Base-by-base conservation (phyloP, 148 eudicot species). In the Silene conica region DNA sequence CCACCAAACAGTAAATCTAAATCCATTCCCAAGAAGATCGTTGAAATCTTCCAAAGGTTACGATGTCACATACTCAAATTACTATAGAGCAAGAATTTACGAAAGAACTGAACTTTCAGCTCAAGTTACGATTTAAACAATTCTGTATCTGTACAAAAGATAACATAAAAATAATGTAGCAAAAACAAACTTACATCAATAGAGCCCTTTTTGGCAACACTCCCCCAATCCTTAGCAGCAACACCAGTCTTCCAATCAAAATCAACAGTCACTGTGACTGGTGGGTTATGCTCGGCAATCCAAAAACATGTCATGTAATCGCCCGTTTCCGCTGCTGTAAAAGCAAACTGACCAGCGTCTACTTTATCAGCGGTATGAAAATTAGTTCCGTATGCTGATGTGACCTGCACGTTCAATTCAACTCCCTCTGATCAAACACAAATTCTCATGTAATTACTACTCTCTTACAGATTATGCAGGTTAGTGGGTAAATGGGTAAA, bases 181-280 rank as follows among this genome's bases (percentile, higher is more conserved):
- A 15, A 52, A 21, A 52, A 56, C 34, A 16, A 74, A 87, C 87
- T 88, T 82, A 92, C 98, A 73, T 94, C 97, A 52, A 95, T 74
- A 0, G 90, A 80, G 65, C 89, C 96, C 82, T 92, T 92, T 70
- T 92, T 95, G 50, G 86, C 97, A 59, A 95, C 96, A 46, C 67
- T 88, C 20, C 87, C 84, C 99, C 97, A 95, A 73, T 92, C 97
- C 80, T 87, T 95, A 64, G 99, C 86, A 65, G 89, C 96, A 70
- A 95, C 86, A 77, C 99, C 99, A 23, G 89, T 81, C 73, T 80
- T 89, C 99, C 99, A 95, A 20, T 90, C 96, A 67, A 95, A 90
- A 69, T 92, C 97, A 72, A 95, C 63, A 1, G 97, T 87, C 20
- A 92, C 45, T 12, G 85, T 85, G 4, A 74, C 67, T 6, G 84